Percentiles rank a stretch among this genome's conserved stretches.
phyloP scores from a whole-genome alignment of 345 rosid genomes.

The Camelina hispida region DNA sequence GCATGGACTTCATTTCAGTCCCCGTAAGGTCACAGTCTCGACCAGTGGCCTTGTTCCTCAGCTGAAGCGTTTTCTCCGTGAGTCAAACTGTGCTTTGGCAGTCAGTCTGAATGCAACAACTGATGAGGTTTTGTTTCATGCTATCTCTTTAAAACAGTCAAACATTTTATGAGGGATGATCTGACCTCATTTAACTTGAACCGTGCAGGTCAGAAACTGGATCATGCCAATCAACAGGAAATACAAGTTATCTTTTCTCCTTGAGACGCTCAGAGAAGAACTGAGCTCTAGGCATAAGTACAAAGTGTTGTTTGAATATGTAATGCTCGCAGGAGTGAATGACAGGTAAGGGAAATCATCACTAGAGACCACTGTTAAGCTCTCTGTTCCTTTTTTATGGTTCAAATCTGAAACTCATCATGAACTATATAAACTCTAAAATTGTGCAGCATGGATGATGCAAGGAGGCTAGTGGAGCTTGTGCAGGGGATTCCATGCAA shows the following conservation, averaged over 20 bases:
- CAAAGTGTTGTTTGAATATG: conserved; percentile 90
- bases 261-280: conserved; percentile 77
- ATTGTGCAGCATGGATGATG: conserved; percentile 78
- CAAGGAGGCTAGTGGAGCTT: conserved; percentile 77
- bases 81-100: conserved; percentile 83
- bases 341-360: conserved; percentile 64
- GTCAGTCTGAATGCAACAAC: conserved; percentile 97
- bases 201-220: conserved; percentile 87
- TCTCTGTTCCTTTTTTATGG: neutral
- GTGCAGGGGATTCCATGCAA: conserved; percentile 95
- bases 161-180: neutral
- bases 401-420: conserved; percentile 19
- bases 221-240: conserved; percentile 94
- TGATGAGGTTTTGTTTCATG: conserved; percentile 64
- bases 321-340: conserved; percentile 89
- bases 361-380: conserved; percentile 10
- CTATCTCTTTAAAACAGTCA: conserved; percentile 12
- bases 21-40: conserved; percentile 91
- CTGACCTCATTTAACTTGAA: conserved; percentile 8
- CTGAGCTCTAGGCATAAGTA: conserved; percentile 62
- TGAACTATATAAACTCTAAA: conserved; percentile 11
- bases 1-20: conserved; percentile 94
- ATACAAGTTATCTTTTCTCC: conserved; percentile 75
- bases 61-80: conserved; percentile 77
- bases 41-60: conserved; percentile 97